Evolutionary conservation across 768 basidiomycete genomes (phyloP).

Genomic region (Tephrocybe sp.): DNA sequence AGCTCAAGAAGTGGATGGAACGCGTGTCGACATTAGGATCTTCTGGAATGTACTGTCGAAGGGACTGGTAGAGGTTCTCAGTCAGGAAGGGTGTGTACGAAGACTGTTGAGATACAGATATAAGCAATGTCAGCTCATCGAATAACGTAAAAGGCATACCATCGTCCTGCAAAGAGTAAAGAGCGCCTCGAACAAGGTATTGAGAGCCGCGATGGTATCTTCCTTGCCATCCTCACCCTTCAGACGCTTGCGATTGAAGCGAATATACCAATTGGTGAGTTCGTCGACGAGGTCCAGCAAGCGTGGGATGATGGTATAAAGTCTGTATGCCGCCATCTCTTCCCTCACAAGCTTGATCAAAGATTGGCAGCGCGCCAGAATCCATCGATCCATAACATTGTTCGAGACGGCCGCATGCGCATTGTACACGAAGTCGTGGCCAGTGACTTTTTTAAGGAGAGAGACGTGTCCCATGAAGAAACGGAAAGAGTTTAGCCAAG

Average conservation of each 20-base stretch:
- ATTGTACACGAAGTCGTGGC: constrained; percentile 81
- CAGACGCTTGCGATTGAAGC: constrained; percentile 92
- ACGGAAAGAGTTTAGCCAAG: constrained; percentile 98
- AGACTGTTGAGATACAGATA: constrained; percentile 49
- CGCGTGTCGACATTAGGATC: constrained; percentile 74
- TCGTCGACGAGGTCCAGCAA: constrained; percentile 91
- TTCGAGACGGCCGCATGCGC: constrained; percentile 76
- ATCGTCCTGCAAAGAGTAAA: constrained; percentile 94
- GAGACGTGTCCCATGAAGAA: constrained; percentile 97
- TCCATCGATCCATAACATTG: constrained; percentile 99
- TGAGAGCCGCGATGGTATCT: constrained; percentile 84
- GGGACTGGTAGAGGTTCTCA: constrained; percentile 92
- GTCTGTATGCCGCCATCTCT: constrained; percentile 96
- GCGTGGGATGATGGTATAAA: constrained; percentile 97
- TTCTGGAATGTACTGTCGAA: constrained; percentile 81
- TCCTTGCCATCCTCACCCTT: constrained; percentile 93
- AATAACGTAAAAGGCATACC: constrained; percentile 43
- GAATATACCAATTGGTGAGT: constrained; percentile 99
- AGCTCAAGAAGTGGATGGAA: constrained; percentile 92
- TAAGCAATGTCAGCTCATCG: not conserved
- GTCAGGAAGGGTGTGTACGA: constrained; percentile 98
- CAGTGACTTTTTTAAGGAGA: constrained; percentile 77
- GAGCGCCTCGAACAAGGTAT: constrained; percentile 93
- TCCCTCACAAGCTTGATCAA: constrained; percentile 86
- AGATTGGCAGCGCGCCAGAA: constrained; percentile 96